phyloP scores from a whole-genome alignment of 78 protist species.

The Speleostelium caveatum region DNA sequence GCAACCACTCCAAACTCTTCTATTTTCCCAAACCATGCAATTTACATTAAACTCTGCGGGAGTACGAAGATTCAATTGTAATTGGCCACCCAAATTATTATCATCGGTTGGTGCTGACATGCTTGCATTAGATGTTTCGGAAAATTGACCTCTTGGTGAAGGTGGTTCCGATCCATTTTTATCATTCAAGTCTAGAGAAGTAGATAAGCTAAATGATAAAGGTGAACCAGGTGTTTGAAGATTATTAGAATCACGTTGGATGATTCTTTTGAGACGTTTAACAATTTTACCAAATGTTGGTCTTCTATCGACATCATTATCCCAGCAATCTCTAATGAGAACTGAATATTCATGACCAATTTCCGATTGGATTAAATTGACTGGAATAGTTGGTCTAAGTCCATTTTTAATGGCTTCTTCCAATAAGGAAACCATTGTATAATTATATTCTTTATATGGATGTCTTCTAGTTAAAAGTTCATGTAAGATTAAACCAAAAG shows the following conservation, averaged over 20 bases:
- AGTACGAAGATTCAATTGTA: conserved; percentile 31
- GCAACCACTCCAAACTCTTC: conserved; percentile 74
- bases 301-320: conserved; percentile 46
- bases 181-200: neutral
- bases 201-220: neutral
- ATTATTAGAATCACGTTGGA: conserved; percentile 35
- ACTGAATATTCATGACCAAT: conserved; percentile 68
- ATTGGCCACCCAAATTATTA: conserved; percentile 36
- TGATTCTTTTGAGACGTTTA: conserved; percentile 38
- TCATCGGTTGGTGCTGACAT: neutral
- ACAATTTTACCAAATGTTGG: conserved; percentile 70
- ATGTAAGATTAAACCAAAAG: conserved; percentile 77
- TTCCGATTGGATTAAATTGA: neutral
- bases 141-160: neutral
- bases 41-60: conserved; percentile 22
- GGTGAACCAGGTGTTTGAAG: neutral
- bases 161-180: neutral
- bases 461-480: conserved; percentile 71
- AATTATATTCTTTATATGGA: conserved; percentile 72
- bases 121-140: neutral
- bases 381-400: conserved; percentile 53
- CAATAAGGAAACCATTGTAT: conserved; percentile 38
- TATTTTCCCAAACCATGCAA: conserved; percentile 45
- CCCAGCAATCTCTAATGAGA: conserved; percentile 77
- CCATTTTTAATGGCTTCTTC: conserved; percentile 67